Evolutionary conservation across 768 basidiomycete genomes (phyloP).

Genomic region (Hericium rajendrae): DNA sequence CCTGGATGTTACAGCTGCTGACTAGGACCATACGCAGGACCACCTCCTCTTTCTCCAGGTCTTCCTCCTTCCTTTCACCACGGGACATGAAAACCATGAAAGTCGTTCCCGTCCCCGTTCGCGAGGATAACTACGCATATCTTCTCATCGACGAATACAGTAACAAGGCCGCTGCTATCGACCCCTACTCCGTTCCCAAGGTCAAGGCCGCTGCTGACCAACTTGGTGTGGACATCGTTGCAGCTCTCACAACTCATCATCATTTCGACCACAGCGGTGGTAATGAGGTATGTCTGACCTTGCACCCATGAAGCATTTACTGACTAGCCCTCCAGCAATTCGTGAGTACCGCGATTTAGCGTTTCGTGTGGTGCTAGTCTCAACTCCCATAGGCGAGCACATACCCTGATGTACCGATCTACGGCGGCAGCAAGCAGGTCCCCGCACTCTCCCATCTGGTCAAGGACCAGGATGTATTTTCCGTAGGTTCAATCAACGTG

Average conservation of each 20-base stretch:
- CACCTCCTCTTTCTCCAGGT: not conserved
- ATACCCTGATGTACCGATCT: conserved; percentile 43
- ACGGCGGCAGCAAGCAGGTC: conserved; percentile 72
- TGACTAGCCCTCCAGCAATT: conserved; percentile 22
- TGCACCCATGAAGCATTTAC: conserved; percentile 30
- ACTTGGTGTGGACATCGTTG: conserved; percentile 56
- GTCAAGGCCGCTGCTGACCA: conserved; percentile 52
- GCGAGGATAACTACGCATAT: conserved; percentile 81
- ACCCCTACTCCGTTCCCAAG: conserved; percentile 69
- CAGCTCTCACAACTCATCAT: conserved; percentile 85
- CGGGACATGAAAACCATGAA: conserved; percentile 63
- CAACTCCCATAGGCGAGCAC: conserved; percentile 26
- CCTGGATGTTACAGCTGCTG: too few relatives aligned
- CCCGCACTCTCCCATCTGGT: conserved; percentile 63
- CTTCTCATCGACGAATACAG: conserved; percentile 62
- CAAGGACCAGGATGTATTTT: conserved; percentile 75
- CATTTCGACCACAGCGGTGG: conserved; percentile 87
- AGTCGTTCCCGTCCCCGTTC: conserved; percentile 70
- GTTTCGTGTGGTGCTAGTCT: conserved; percentile 69
- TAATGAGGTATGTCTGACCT: conserved; percentile 48
- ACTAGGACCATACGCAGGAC: too few relatives aligned
- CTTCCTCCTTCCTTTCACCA: conserved; percentile 15
- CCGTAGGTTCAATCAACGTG: conserved; percentile 54
- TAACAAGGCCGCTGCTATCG: conserved; percentile 67
- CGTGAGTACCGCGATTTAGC: not conserved